Evolutionary conservation across 1,139 yeast genomes (phyloP).

Genomic region (Protomyces inouyei): DNA sequence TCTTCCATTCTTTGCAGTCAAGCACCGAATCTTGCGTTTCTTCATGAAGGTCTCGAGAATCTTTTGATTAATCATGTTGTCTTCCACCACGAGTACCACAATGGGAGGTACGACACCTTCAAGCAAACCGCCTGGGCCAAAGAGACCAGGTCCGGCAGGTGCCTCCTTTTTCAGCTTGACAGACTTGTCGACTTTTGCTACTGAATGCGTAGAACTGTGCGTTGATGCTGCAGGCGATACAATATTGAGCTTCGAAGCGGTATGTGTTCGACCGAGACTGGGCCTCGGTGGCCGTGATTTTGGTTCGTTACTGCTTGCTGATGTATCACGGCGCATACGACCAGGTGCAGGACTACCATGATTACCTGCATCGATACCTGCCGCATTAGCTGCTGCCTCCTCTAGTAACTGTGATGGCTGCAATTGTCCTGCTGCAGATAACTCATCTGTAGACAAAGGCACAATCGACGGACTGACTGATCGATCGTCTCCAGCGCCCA

Average conservation of each 20-base stretch:
- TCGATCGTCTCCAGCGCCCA: slow-evolving; percentile 10
- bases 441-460: slow-evolving; percentile 12
- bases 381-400: not conserved
- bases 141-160: not conserved
- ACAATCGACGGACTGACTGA: slow-evolving; percentile 7
- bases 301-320: not conserved
- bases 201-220: slow-evolving; percentile 3
- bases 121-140: slow-evolving; percentile 30
- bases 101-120: slow-evolving; percentile 60
- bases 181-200: not conserved
- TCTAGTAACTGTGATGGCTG: not conserved
- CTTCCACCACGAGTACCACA: slow-evolving; percentile 89
- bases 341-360: not conserved
- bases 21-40: slow-evolving; percentile 77
- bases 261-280: not conserved
- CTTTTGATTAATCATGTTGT: slow-evolving; percentile 88
- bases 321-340: not conserved
- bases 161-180: not conserved
- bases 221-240: slow-evolving; percentile 17
- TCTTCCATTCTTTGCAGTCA: slow-evolving; percentile 82
- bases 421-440: not conserved
- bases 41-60: slow-evolving; percentile 88
- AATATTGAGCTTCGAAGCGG: slow-evolving; percentile 16
- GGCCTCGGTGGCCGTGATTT: not conserved
- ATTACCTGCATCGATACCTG: not conserved